A percentile compares a stretch with the other conserved stretches of the same genome.
Conservation (phyloP, 306 rosid species). For the Cucumis melo region DNA sequence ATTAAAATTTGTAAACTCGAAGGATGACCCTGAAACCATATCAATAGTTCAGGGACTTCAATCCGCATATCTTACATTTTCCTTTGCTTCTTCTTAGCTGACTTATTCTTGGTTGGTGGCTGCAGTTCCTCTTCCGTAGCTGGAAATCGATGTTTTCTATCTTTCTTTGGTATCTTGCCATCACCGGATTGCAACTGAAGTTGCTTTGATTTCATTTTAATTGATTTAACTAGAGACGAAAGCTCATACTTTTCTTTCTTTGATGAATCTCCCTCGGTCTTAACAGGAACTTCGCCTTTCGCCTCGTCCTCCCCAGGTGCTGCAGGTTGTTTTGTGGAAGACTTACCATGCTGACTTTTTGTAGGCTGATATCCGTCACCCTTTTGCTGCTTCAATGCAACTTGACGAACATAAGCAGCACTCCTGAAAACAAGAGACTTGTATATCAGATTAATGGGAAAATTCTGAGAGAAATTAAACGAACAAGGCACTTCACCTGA, state of each 20-base stretch:
- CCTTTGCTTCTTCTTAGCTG: conserved; percentile 19
- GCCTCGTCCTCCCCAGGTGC: conserved; percentile 9
- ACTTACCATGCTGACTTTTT: conserved; percentile 16
- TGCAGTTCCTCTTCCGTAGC: conserved; percentile 12
- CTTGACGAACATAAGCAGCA: conserved; percentile 50
- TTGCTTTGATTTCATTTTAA: conserved; percentile 63
- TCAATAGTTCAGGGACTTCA: no score
- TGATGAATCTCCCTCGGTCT: conserved; percentile 12
- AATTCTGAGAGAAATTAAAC: no score
- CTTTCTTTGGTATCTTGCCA: conserved; percentile 14
- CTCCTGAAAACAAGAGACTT: conserved; percentile 42
- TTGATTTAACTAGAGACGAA: conserved; percentile 41
- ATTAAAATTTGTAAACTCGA: no score
- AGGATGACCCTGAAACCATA: no score
- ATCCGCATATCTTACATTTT: background rate
- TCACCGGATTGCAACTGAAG: conserved; percentile 21
- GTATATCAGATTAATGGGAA: conserved; percentile 1
- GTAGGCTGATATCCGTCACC: conserved; percentile 14
- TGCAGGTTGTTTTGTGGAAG: conserved; percentile 8
- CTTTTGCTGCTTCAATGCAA: conserved; percentile 37
- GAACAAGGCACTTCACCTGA: no score
- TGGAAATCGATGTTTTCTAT: conserved; percentile 12
- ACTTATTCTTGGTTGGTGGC: conserved; percentile 10
- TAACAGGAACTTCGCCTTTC: conserved; percentile 16
- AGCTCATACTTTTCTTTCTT: conserved; percentile 40